Evolutionary conservation across 2,329 filamentous ascomycete genomes (phyloP).

Genomic region (Colletotrichum tropicicola): DNA sequence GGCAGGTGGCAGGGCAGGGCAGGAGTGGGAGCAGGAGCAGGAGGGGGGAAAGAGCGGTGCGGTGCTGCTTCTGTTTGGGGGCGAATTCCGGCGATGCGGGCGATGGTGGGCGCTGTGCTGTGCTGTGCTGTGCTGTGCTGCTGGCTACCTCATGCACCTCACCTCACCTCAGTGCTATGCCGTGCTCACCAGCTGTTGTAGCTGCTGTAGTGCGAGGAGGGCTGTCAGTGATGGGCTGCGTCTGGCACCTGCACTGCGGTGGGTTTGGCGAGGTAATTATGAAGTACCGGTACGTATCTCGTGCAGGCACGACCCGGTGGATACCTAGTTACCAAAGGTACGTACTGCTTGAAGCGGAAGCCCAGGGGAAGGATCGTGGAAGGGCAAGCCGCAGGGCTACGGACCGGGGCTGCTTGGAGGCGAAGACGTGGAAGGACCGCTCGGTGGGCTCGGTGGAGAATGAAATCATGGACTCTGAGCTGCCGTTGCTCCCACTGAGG

Average conservation of each 20-base stretch:
- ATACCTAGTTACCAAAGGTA: too few species aligned
- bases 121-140: neutral
- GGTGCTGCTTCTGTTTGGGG: neutral
- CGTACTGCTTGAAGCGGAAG: slow-evolving; percentile 2
- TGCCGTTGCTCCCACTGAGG: neutral
- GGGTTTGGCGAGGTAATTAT: neutral
- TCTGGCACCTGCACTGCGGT: too few species aligned
- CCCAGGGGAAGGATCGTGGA: slow-evolving; percentile 16
- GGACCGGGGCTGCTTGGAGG: too few species aligned
- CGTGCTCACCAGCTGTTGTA: too few species aligned
- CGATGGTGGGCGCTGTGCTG: neutral
- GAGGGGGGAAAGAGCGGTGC: slow-evolving; percentile 1
- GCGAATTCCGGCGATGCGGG: neutral
- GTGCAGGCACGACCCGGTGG: too few species aligned
- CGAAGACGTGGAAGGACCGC: neutral
- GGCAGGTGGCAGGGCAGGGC: neutral
- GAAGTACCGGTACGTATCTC: neutral
- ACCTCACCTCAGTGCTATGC: too few species aligned
- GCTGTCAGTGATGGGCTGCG: too few species aligned
- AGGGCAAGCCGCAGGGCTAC: too few species aligned
- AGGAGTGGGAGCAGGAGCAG: too few species aligned
- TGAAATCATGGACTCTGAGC: neutral
- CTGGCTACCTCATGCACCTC: too few species aligned
- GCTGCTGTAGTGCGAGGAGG: too few species aligned
- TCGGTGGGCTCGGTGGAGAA: neutral